A percentile compares a stretch with the other conserved stretches of the same genome.
Evolutionary conservation across 805 yeast species (phyloP).

Genomic region (Teunomyces stri): DNA sequence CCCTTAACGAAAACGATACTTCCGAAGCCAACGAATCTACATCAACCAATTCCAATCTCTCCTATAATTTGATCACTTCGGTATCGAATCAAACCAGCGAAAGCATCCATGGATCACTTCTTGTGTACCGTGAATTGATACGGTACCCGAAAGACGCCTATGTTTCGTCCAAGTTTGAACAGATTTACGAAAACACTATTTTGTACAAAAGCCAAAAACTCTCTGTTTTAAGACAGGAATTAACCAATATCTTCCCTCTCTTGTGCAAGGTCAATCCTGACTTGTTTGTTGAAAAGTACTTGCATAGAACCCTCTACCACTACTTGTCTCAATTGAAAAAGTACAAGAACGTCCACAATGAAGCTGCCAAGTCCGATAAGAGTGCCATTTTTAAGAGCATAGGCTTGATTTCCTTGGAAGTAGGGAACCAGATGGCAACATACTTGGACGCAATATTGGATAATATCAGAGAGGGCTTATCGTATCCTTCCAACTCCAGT

Average conservation of each 20-base stretch:
- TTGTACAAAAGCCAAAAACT: slow-evolving; percentile 76
- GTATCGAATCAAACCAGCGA: slow-evolving; percentile 45
- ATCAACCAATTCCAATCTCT: slow-evolving; percentile 9
- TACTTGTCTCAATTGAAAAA: slow-evolving; percentile 76
- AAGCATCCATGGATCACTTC: slow-evolving; percentile 79
- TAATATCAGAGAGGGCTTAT: slow-evolving; percentile 75
- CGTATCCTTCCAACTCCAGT: slow-evolving; percentile 34
- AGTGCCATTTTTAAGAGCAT: slow-evolving; percentile 74
- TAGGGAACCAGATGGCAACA: slow-evolving; percentile 80
- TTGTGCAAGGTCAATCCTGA: slow-evolving; percentile 76
- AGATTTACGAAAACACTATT: slow-evolving; percentile 72
- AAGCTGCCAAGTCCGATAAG: slow-evolving; percentile 52
- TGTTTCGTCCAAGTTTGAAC: slow-evolving; percentile 68
- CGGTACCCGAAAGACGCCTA: slow-evolving; percentile 66
- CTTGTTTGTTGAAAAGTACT: slow-evolving; percentile 72
- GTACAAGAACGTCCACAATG: slow-evolving; percentile 45
- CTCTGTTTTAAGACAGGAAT: slow-evolving; percentile 73
- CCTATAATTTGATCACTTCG: slow-evolving; percentile 21
- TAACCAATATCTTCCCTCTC: slow-evolving; percentile 79
- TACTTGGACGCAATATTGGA: slow-evolving; percentile 86
- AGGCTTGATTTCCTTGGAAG: slow-evolving; percentile 79
- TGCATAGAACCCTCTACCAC: slow-evolving; percentile 75
- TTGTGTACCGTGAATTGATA: slow-evolving; percentile 78
- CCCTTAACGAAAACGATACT: slow-evolving; percentile 41
- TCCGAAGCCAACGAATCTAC: slow-evolving; percentile 4